phyloP scores from a whole-genome alignment of 2,329 filamentous ascomycete species.

The Cadophora gregata region DNA sequence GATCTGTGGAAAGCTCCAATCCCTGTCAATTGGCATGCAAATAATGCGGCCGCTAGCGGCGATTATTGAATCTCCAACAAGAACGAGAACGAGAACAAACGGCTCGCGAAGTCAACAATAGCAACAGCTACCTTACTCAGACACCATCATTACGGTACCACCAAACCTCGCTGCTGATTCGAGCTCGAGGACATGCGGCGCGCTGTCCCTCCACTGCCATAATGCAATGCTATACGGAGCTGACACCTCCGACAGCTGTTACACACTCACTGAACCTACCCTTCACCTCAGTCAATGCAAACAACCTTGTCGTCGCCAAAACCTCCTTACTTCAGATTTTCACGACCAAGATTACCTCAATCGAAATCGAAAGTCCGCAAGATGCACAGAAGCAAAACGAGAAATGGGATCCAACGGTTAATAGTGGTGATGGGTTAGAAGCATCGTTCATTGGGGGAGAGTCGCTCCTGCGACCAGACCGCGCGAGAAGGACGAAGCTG shows the following conservation, averaged over 20 bases:
- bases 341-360: constrained; percentile 69
- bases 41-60: constrained; percentile 16
- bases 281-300: constrained; percentile 76
- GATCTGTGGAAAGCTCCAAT: constrained; percentile 1
- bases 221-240: constrained; percentile 98
- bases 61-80: not conserved
- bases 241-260: constrained; percentile 92
- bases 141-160: not conserved
- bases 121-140: too few relatives aligned
- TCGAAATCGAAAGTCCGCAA: constrained; percentile 56
- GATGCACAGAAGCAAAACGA: constrained; percentile 50
- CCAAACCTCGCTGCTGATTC: not conserved
- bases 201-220: constrained; percentile 30
- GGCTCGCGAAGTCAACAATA: not conserved
- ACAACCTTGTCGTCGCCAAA: constrained; percentile 89
- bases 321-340: constrained; percentile 94
- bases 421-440: constrained; percentile 68
- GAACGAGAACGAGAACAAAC: not conserved
- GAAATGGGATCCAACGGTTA: constrained; percentile 56
- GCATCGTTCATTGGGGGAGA: constrained; percentile 71
- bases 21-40: constrained; percentile 1
- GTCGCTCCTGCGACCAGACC: constrained; percentile 65
- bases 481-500: constrained; percentile 74
- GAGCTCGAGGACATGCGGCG: constrained; percentile 27
- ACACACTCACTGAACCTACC: constrained; percentile 83